Percentiles rank a stretch among this genome's conserved stretches.
These are phyloP conservation scores for Sporothrix schenckii DNA, from an alignment of 2,329 filamentous ascomycete genomes.

Conservation along the genomic window DNA sequence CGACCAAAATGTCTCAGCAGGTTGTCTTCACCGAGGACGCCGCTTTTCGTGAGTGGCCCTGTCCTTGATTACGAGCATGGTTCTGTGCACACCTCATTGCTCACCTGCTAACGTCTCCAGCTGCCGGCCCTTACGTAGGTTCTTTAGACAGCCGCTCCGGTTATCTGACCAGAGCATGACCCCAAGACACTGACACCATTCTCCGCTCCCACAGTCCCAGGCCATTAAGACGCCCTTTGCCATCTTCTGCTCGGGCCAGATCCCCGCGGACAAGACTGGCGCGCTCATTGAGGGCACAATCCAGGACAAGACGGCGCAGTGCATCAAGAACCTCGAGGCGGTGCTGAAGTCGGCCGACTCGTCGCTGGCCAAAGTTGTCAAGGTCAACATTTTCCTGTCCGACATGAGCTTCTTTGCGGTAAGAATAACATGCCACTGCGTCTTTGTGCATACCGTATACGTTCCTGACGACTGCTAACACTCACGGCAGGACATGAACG, in stretches of 20 bases:
- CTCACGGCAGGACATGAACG: constrained; percentile 69
- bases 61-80: not conserved
- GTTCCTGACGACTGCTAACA: not conserved
- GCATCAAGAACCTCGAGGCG: constrained; percentile 77
- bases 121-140: constrained; percentile 66
- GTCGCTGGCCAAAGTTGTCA: constrained; percentile 77
- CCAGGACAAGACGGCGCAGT: constrained; percentile 63
- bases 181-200: not conserved
- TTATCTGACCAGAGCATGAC: not conserved
- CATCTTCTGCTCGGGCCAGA: constrained; percentile 70
- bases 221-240: constrained; percentile 66
- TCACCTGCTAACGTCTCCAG: constrained; percentile 44
- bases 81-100: not conserved
- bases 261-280: constrained; percentile 65
- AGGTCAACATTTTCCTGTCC: constrained; percentile 87
- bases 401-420: constrained; percentile 86
- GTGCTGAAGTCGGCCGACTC: constrained; percentile 83
- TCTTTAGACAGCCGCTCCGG: not conserved
- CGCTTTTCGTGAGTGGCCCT: constrained; percentile 54
- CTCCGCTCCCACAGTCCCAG: constrained; percentile 47
- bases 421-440: constrained; percentile 39
- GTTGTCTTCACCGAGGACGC: constrained; percentile 62
- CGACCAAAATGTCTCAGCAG: constrained; percentile 50
- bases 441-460: not conserved
- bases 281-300: constrained; percentile 62